Conservation (phyloP, 495 filamentous ascomycete species). For the Letharia columbiana region DNA sequence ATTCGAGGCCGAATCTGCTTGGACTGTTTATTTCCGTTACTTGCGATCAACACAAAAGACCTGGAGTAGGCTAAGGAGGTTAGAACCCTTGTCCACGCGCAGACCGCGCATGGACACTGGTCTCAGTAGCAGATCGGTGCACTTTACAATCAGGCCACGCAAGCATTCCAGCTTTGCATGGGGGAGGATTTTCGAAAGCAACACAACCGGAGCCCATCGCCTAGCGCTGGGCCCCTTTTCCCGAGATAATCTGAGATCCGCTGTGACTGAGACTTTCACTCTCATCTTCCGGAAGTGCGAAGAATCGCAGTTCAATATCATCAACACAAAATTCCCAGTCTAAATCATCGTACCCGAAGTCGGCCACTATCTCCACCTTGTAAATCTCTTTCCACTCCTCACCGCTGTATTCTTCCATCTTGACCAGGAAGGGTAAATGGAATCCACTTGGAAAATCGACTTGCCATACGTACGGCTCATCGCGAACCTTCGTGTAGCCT, state of each 20-base stretch:
- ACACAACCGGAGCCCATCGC: neutral
- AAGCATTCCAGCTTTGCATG: neutral
- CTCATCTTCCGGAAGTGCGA: neutral
- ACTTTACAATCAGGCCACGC: neutral
- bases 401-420: slow-evolving; percentile 24
- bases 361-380: slow-evolving; percentile 26
- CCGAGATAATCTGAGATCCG: neutral
- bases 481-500: slow-evolving; percentile 17
- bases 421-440: slow-evolving; percentile 23
- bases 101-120: neutral
- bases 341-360: slow-evolving; percentile 22
- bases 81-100: neutral
- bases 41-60: neutral
- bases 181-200: neutral
- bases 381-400: slow-evolving; percentile 25
- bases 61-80: neutral
- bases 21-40: neutral
- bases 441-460: slow-evolving; percentile 18
- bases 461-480: slow-evolving; percentile 1
- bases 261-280: neutral
- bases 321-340: slow-evolving; percentile 36
- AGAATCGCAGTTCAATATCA: slow-evolving; percentile 27
- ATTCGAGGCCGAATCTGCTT: neutral
- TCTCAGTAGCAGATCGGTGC: neutral
- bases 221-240: neutral